Evolutionary conservation across 2,329 filamentous ascomycete species (phyloP).

Genomic region (Knufia petricola): DNA sequence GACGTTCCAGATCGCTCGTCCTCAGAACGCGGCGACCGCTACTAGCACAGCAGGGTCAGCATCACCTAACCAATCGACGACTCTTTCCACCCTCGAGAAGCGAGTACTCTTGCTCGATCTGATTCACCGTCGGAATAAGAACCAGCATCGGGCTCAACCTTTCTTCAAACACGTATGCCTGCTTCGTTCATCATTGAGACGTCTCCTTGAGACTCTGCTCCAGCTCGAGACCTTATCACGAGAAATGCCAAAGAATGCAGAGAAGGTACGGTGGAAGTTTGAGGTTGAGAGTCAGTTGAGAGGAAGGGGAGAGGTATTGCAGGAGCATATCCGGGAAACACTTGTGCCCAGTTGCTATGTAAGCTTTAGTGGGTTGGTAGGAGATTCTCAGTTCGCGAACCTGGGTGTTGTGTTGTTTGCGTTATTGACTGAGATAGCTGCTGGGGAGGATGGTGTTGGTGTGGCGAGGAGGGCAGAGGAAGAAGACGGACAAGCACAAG

Average conservation of each 20-base stretch:
- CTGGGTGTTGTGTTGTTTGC: slow-evolving; percentile 61
- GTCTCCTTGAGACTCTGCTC: slow-evolving; percentile 39
- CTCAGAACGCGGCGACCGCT: no score
- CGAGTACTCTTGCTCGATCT: slow-evolving; percentile 45
- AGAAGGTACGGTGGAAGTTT: slow-evolving; percentile 32
- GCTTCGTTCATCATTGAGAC: slow-evolving; percentile 56
- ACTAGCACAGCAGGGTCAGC: background rate
- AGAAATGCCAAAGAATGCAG: background rate
- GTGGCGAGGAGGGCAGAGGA: slow-evolving; percentile 18
- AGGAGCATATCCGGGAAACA: slow-evolving; percentile 32
- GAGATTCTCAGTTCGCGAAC: slow-evolving; percentile 62
- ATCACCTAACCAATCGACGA: background rate
- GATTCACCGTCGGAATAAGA: slow-evolving; percentile 75
- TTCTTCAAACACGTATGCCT: slow-evolving; percentile 73
- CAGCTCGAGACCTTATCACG: background rate
- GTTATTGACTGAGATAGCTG: slow-evolving; percentile 50
- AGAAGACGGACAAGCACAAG: no score
- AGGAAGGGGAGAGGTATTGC: slow-evolving; percentile 26
- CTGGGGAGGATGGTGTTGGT: slow-evolving; percentile 34
- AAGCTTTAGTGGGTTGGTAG: slow-evolving; percentile 57
- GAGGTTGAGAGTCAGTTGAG: slow-evolving; percentile 31
- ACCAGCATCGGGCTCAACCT: slow-evolving; percentile 70
- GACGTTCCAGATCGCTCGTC: no score
- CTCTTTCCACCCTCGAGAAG: background rate
- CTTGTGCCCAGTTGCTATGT: slow-evolving; percentile 36